These are phyloP conservation scores for Mycosphaerella sp. DNA, from an alignment of 2,329 filamentous ascomycete species.

Conservation along the genomic window DNA sequence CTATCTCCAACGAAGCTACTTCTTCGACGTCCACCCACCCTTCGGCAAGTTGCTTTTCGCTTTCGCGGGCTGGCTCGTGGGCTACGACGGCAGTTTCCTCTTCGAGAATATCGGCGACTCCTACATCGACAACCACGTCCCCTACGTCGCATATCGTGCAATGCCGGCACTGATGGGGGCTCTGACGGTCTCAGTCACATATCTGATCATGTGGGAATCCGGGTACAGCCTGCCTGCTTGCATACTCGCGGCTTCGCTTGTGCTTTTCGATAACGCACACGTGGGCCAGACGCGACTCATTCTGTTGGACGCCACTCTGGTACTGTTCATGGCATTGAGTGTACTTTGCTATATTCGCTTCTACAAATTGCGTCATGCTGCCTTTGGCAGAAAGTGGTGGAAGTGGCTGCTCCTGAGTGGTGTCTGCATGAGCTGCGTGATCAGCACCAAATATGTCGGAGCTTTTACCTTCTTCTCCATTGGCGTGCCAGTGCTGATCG, in stretches of 20 bases:
- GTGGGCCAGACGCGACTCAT: constrained; percentile 95
- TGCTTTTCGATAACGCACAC: constrained; percentile 96
- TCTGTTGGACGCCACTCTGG: constrained; percentile 85
- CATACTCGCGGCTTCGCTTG: constrained; percentile 73
- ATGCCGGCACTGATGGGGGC: constrained; percentile 88
- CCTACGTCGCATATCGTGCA: constrained; percentile 91
- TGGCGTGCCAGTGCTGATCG: constrained; percentile 85
- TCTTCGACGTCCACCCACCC: constrained; percentile 98
- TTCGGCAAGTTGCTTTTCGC: constrained; percentile 98
- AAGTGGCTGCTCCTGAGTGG: constrained; percentile 97
- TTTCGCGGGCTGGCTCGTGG: constrained; percentile 93
- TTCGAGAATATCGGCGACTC: constrained; percentile 99
- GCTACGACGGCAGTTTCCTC: constrained; percentile 93
- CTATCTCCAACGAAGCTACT: constrained; percentile 95
- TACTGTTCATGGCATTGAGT: constrained; percentile 94
- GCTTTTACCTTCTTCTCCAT: constrained; percentile 96
- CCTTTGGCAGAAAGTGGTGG: constrained; percentile 98
- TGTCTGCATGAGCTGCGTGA: constrained; percentile 91
- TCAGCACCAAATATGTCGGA: constrained; percentile 97
- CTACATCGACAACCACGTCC: constrained; percentile 93
- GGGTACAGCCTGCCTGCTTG: constrained; percentile 94
- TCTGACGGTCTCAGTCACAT: constrained; percentile 87
- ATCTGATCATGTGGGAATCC: constrained; percentile 99
- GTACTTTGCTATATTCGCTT: constrained; percentile 93
- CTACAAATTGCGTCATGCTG: constrained; percentile 85